These are phyloP conservation scores for Eucalyptus dawsonii DNA, from an alignment of 345 rosid species.

Conservation along the genomic window DNA sequence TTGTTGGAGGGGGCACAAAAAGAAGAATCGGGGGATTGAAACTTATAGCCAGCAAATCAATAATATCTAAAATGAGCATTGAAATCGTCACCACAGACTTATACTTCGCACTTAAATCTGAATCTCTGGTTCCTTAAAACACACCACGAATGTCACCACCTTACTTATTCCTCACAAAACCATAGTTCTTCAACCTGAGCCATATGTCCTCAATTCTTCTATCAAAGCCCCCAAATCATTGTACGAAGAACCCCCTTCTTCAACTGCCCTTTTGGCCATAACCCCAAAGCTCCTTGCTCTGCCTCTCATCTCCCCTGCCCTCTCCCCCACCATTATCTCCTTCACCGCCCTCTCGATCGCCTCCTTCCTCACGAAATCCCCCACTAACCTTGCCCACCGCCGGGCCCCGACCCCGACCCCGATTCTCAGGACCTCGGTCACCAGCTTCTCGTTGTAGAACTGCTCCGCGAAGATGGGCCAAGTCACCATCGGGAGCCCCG, in stretches of 20 bases:
- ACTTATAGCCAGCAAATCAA: not conserved
- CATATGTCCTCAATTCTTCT: not conserved
- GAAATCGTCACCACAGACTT: not conserved
- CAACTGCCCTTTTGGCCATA: conserved; percentile 17
- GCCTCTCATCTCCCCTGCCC: conserved; percentile 10
- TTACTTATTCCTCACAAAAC: not conserved
- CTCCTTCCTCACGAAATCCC: conserved; percentile 18
- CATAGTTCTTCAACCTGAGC: not conserved
- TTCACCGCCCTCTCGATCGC: conserved; percentile 18
- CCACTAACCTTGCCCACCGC: not conserved
- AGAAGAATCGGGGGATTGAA: not conserved
- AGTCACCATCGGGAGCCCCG: conserved; percentile 44
- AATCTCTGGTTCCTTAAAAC: not conserved
- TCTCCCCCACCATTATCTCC: conserved; percentile 17
- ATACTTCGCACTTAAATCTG: not conserved
- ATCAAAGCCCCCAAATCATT: conserved; percentile 10
- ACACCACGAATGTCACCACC: not conserved
- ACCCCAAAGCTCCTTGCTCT: conserved; percentile 7
- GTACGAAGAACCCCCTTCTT: conserved; percentile 25
- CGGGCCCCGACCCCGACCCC: conserved; percentile 31
- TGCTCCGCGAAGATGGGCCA: conserved; percentile 40
- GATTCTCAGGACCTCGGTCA: conserved; percentile 18
- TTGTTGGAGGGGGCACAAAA: not conserved
- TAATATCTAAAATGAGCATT: not conserved
- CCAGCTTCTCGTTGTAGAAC: conserved; percentile 39